Evolutionary conservation across 2,329 filamentous ascomycete species (phyloP), one percentile per base, ranked within the genome.

Genomic region (Tolypocladium tundrense): DNA sequence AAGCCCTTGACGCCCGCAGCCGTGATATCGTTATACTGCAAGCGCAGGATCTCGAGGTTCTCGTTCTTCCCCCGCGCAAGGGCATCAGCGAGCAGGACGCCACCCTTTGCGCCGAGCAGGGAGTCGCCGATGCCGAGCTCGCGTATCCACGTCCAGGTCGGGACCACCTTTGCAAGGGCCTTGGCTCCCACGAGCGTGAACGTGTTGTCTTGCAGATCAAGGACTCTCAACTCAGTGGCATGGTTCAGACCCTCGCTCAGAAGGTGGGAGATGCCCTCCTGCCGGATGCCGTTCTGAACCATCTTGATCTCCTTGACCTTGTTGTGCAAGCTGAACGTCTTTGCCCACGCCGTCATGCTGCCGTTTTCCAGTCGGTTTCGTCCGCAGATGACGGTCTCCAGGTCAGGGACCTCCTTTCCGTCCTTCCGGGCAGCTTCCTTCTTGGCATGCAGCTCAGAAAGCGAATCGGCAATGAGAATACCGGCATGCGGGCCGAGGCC

Each of bases 181-280:
- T 80, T 87, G 37, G 90, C 90, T 31, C 92, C 94, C 61, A 82
- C 79, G 43, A 87, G 73, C 11, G 93, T 97, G 72, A 97, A 97
- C 0, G 94, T 97, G 76, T 99, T 99, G 76, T 99, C 94, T 73
- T 99, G 93, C 61, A 99, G 78, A 76, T 99, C 94, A 56, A 99
- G 77, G 16, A 91, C 82, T 69, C 87, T 79, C 57, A 99, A 80
- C 51, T 79, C 77, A 39, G 77, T 79, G 55, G 90, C 84, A 66
- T 90, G 81, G 62, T 80, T 83, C 56, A 99, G 79, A 61, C 94
- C 94, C 56, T 92, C 80, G 60, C 83, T 86, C 62, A 99, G 77
- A 58, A 99, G 79, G 63, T 88, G 82, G 53, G 86, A 86, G 68
- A 97, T 94, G 60, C 94, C 94, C 73, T 97, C 91, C 70, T 93